Conservation (phyloP, 352 stramenopile species). For the Phytophthora citricola region DNA sequence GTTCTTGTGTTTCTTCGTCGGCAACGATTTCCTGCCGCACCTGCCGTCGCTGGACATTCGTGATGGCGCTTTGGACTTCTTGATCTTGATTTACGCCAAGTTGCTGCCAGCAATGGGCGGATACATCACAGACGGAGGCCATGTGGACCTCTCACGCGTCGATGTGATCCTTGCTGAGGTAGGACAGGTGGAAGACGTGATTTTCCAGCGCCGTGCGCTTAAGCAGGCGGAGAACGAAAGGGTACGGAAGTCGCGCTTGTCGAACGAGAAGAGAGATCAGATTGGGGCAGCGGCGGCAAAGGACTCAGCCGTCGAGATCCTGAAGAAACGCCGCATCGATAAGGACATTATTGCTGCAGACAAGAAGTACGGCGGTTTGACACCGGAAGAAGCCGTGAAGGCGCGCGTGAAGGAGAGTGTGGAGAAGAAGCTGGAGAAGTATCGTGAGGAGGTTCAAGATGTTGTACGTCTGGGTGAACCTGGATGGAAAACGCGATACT, state of each 20-base stretch:
- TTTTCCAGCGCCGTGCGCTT: slow-evolving; percentile 89
- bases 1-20: slow-evolving; percentile 99
- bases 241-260: slow-evolving; percentile 67
- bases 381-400: slow-evolving; percentile 74
- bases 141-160: slow-evolving; percentile 95
- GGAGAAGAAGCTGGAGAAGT: slow-evolving; percentile 80
- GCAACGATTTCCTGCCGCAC: slow-evolving; percentile 99
- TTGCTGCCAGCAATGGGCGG: slow-evolving; percentile 84
- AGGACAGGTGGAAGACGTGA: slow-evolving; percentile 96
- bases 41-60: slow-evolving; percentile 98
- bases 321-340: slow-evolving; percentile 80
- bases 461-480: slow-evolving; percentile 95
- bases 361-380: slow-evolving; percentile 77
- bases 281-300: slow-evolving; percentile 65
- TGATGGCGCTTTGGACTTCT: slow-evolving; percentile 97
- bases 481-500: slow-evolving; percentile 97
- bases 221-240: slow-evolving; percentile 89
- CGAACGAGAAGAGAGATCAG: slow-evolving; percentile 78
- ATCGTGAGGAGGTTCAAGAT: slow-evolving; percentile 90
- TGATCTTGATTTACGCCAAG: slow-evolving; percentile 98
- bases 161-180: slow-evolving; percentile 97
- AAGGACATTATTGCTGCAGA: slow-evolving; percentile 67
- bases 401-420: slow-evolving; percentile 84
- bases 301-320: slow-evolving; percentile 76
- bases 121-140: slow-evolving; percentile 96